phyloP scores from a whole-genome alignment of 306 rosid species.

The Pueraria montana region DNA sequence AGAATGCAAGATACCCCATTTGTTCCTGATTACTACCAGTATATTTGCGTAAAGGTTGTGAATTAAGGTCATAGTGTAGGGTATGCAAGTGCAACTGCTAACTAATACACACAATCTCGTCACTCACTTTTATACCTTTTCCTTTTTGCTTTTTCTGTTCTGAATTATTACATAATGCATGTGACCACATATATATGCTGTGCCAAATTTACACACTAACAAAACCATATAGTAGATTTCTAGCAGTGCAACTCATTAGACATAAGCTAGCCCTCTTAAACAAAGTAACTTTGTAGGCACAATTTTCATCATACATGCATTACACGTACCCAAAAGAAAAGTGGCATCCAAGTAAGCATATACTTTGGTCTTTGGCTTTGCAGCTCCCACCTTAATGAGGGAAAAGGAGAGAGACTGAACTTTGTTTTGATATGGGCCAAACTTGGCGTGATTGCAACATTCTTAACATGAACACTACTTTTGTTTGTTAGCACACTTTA shows the following conservation, averaged over 20 bases:
- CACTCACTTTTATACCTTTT: neutral
- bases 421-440: constrained; percentile 42
- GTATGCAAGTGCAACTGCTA: constrained; percentile 20
- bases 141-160: constrained; percentile 18
- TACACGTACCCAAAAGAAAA: too few species aligned
- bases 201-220: neutral
- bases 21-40: too few species aligned
- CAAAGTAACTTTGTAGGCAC: too few species aligned
- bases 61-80: neutral
- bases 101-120: neutral
- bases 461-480: constrained; percentile 42
- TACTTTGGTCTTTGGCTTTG: too few species aligned
- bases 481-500: constrained; percentile 38
- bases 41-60: neutral
- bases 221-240: neutral
- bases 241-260: neutral
- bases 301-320: too few species aligned
- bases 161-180: too few species aligned
- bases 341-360: too few species aligned
- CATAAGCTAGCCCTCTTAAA: too few species aligned
- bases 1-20: too few species aligned
- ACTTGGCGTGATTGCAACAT: constrained; percentile 49
- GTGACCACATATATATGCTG: neutral
- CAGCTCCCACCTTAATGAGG: too few species aligned
- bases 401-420: too few species aligned